Evolutionary conservation across 2,329 filamentous ascomycete genomes (phyloP).

Genomic region (Calonectria henricotiae): DNA sequence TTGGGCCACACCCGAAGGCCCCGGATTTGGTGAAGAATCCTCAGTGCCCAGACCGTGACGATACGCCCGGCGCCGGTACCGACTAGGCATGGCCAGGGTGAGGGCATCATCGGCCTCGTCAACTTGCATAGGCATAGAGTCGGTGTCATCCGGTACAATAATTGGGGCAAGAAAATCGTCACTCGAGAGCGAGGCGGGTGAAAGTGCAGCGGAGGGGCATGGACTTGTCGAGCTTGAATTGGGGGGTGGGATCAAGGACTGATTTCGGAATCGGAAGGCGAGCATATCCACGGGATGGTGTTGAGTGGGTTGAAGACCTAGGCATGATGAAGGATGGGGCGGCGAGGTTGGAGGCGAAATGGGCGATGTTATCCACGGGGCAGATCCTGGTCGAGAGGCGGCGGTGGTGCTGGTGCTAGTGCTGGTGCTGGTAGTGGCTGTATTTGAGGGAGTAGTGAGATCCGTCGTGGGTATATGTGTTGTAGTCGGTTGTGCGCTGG

Average conservation of each 20-base stretch:
- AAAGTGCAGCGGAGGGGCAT: conserved; percentile 34
- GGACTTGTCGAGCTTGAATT: not conserved
- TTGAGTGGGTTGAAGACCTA: conserved; percentile 27
- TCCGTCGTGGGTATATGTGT: not conserved
- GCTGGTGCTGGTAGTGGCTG: too few relatives aligned
- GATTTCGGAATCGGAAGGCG: conserved; percentile 46
- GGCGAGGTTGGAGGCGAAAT: conserved; percentile 44
- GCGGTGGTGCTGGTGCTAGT: conserved; percentile 22
- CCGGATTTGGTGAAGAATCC: conserved; percentile 1
- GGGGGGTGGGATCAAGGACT: conserved; percentile 42
- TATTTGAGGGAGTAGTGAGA: not conserved
- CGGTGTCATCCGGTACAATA: conserved; percentile 26
- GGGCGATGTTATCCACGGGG: conserved; percentile 33
- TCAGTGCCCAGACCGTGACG: not conserved
- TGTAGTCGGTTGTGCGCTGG: conserved; percentile 4
- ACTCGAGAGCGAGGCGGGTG: conserved; percentile 43
- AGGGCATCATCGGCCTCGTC: conserved; percentile 29
- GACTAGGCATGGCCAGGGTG: not conserved
- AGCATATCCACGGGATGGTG: conserved; percentile 47
- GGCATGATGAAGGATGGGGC: conserved; percentile 32
- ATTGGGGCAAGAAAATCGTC: conserved; percentile 37
- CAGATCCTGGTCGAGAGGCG: conserved; percentile 19
- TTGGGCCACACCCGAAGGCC: not conserved
- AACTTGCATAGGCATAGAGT: conserved; percentile 42
- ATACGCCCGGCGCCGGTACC: conserved; percentile 12